Conservation (phyloP, 257 asterid genomes). For the Thymus quinquecostatus region DNA sequence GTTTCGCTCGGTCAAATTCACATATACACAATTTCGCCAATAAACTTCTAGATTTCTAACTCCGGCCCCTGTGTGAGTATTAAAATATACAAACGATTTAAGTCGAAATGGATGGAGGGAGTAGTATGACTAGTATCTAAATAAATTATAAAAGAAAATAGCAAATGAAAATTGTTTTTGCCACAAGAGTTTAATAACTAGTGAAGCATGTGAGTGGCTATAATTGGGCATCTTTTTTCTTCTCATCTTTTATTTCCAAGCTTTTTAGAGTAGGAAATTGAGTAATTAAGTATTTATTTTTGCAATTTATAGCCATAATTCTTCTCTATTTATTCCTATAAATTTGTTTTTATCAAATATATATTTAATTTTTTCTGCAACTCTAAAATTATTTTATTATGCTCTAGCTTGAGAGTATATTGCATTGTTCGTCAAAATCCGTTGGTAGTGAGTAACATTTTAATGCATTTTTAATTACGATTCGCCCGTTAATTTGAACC, state of each 20-base stretch:
- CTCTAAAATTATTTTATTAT: background rate
- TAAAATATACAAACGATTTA: too few relatives aligned
- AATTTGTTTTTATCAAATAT: background rate
- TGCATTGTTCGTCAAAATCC: too few relatives aligned
- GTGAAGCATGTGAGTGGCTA: conserved; percentile 30
- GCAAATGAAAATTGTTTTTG: background rate
- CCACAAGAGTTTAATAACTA: conserved; percentile 27
- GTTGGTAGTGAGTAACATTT: too few relatives aligned
- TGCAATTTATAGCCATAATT: background rate
- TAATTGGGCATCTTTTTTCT: conserved; percentile 26
- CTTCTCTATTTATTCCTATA: background rate
- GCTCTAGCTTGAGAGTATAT: conserved; percentile 16
- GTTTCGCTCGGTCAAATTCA: too few relatives aligned
- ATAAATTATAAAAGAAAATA: background rate
- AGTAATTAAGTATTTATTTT: background rate
- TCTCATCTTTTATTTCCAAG: conserved; percentile 16
- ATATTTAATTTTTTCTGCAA: background rate
- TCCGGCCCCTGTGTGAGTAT: too few relatives aligned
- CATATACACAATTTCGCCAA: too few relatives aligned
- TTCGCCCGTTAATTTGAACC: too few relatives aligned
- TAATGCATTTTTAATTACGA: too few relatives aligned
- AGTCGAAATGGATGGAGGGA: too few relatives aligned
- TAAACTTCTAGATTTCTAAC: too few relatives aligned
- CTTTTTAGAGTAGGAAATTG: background rate
- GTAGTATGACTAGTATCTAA: background rate